These are phyloP conservation scores for Rubia peregrina DNA, from an alignment of 305 asterid species.

Conservation along the genomic window DNA sequence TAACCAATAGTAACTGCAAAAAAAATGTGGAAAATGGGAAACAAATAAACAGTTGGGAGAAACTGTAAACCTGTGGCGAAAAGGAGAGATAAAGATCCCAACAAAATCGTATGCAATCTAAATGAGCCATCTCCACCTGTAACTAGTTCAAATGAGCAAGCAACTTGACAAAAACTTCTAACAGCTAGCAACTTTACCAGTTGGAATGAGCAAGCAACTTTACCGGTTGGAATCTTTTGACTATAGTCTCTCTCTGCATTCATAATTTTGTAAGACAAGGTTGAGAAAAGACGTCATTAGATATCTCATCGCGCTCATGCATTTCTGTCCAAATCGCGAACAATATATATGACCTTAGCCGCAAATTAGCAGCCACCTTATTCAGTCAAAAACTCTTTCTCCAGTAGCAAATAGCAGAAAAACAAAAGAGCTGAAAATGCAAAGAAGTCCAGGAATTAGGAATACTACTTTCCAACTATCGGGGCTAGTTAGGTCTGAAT, in stretches of 20 bases:
- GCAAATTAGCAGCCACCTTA: slow-evolving; percentile 14
- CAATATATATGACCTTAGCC: background rate
- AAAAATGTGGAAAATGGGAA: background rate
- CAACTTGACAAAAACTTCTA: background rate
- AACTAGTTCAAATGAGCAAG: background rate
- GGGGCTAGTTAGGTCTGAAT: slow-evolving; percentile 66
- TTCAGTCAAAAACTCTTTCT: slow-evolving; percentile 87
- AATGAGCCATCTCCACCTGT: background rate
- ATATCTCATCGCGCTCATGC: background rate
- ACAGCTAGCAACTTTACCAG: background rate
- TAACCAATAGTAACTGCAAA: background rate
- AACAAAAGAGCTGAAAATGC: slow-evolving; percentile 65
- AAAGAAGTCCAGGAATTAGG: slow-evolving; percentile 72
- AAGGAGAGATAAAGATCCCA: slow-evolving; percentile 3
- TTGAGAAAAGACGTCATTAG: background rate
- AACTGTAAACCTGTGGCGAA: background rate
- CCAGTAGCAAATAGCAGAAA: slow-evolving; percentile 76
- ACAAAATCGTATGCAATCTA: background rate
- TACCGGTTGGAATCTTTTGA: slow-evolving; percentile 1
- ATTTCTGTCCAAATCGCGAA: background rate
- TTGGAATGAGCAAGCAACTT: no score
- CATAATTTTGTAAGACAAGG: background rate
- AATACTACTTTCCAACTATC: slow-evolving; percentile 93
- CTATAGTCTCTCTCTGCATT: background rate
- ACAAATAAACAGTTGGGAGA: background rate